phyloP scores from a whole-genome alignment of 371 early-diverging fungal species.

The Nematocida sp. region DNA sequence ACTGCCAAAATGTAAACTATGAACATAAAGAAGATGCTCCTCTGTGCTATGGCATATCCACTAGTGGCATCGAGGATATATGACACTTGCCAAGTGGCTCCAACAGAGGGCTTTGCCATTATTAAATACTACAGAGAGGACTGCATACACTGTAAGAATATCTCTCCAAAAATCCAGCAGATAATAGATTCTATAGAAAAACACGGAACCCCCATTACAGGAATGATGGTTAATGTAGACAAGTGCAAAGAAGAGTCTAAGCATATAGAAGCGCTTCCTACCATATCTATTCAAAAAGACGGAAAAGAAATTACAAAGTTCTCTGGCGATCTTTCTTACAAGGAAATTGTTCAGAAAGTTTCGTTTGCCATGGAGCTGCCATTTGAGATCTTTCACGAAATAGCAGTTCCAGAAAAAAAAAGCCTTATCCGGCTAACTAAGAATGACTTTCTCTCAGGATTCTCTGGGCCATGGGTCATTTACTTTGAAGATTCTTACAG shows the following conservation, averaged over 20 bases:
- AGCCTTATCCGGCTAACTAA: constrained; percentile 54
- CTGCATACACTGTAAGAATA: constrained; percentile 63
- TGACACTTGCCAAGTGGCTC: constrained; percentile 30
- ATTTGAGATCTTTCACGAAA: constrained; percentile 51
- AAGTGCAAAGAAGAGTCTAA: constrained; percentile 54
- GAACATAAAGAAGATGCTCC: background rate
- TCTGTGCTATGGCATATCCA: background rate
- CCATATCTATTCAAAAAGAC: constrained; percentile 59
- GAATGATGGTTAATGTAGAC: constrained; percentile 62
- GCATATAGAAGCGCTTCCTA: constrained; percentile 63
- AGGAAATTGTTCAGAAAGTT: constrained; percentile 25
- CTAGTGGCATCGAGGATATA: background rate
- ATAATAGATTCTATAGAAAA: constrained; percentile 55
- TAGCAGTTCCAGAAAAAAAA: constrained; percentile 9
- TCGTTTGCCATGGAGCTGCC: constrained; percentile 26
- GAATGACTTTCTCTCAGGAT: constrained; percentile 64
- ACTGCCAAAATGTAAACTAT: background rate
- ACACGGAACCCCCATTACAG: constrained; percentile 36
- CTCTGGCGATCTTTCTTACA: constrained; percentile 38
- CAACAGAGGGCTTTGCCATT: constrained; percentile 34
- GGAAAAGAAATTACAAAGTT: constrained; percentile 57
- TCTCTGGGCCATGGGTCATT: constrained; percentile 67
- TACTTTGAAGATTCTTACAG: constrained; percentile 62
- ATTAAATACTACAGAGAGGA: constrained; percentile 60
- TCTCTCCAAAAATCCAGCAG: constrained; percentile 60